Conservation (phyloP, 176 grass and related monocot species). For the Paspalum vaginatum region DNA sequence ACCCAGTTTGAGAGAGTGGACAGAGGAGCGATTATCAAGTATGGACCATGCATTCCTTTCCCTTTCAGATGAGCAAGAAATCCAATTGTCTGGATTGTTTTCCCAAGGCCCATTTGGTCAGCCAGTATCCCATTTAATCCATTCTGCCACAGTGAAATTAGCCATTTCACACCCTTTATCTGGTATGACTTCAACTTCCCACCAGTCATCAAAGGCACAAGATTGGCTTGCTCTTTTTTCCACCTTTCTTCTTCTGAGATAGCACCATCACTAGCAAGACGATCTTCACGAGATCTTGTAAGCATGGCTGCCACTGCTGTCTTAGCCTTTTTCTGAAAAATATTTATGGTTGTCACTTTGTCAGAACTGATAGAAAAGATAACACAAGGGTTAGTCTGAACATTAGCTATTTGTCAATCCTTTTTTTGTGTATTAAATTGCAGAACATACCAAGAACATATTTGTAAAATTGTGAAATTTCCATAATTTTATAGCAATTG, state of each 20-base stretch:
- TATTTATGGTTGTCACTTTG: neutral
- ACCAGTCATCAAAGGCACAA: conserved; percentile 93
- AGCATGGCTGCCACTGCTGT: conserved; percentile 92
- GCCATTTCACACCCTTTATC: conserved; percentile 98
- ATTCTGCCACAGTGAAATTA: conserved; percentile 98
- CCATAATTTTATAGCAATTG: neutral
- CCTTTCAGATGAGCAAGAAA: conserved; percentile 98
- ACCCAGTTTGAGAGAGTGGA: conserved; percentile 99
- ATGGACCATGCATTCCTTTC: conserved; percentile 86
- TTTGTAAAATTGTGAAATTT: neutral
- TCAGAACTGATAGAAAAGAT: conserved; percentile 13
- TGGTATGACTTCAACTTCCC: conserved; percentile 92
- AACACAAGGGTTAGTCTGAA: neutral
- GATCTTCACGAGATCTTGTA: conserved; percentile 66
- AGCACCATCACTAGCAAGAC: conserved; percentile 51
- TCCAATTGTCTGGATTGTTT: conserved; percentile 96
- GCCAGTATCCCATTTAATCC: conserved; percentile 93
- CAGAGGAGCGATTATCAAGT: conserved; percentile 89
- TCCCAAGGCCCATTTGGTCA: conserved; percentile 99
- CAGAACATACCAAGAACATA: neutral
- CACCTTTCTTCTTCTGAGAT: conserved; percentile 74
- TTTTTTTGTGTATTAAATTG: neutral
- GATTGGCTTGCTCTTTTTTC: conserved; percentile 70
- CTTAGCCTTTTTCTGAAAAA: conserved; percentile 83
- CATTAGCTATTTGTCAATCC: neutral